Evolutionary conservation across 192 early-diverging fungal species (phyloP).

Genomic region (Phycomyces blakesleeanus): DNA sequence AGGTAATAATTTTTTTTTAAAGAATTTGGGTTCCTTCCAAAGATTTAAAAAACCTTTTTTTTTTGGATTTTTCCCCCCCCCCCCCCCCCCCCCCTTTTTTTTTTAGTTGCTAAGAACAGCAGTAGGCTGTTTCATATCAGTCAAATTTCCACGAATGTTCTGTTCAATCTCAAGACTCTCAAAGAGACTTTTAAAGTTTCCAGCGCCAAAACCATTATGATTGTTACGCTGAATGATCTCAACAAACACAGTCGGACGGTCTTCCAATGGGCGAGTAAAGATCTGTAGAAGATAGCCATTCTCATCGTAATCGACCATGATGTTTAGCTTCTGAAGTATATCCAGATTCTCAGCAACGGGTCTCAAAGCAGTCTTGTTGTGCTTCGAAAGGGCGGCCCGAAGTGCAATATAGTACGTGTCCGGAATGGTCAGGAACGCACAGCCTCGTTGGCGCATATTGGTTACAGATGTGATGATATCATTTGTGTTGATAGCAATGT

Average conservation of each 20-base stretch:
- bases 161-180: constrained; percentile 95
- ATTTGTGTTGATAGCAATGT: constrained; percentile 89
- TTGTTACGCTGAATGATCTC: constrained; percentile 96
- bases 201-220: constrained; percentile 91
- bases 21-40: too few relatives aligned
- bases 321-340: constrained; percentile 76
- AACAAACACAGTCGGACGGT: constrained; percentile 94
- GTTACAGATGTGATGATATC: constrained; percentile 82
- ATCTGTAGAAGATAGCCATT: constrained; percentile 95
- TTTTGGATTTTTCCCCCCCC: too few relatives aligned
- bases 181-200: constrained; percentile 98
- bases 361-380: constrained; percentile 54
- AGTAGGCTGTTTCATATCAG: constrained; percentile 28
- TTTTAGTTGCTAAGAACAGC: constrained; percentile 16
- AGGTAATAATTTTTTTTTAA: too few relatives aligned
- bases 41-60: too few relatives aligned
- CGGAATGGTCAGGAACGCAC: constrained; percentile 87
- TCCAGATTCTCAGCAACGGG: constrained; percentile 83
- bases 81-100: background rate
- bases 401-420: constrained; percentile 85
- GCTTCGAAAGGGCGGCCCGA: constrained; percentile 55
- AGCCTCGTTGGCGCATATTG: constrained; percentile 80
- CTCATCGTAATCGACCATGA: constrained; percentile 96
- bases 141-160: constrained; percentile 81
- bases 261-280: constrained; percentile 87